These are phyloP conservation scores for Cordyceps cicadae DNA, from an alignment of 2,329 filamentous ascomycete species.

Conservation along the genomic window DNA sequence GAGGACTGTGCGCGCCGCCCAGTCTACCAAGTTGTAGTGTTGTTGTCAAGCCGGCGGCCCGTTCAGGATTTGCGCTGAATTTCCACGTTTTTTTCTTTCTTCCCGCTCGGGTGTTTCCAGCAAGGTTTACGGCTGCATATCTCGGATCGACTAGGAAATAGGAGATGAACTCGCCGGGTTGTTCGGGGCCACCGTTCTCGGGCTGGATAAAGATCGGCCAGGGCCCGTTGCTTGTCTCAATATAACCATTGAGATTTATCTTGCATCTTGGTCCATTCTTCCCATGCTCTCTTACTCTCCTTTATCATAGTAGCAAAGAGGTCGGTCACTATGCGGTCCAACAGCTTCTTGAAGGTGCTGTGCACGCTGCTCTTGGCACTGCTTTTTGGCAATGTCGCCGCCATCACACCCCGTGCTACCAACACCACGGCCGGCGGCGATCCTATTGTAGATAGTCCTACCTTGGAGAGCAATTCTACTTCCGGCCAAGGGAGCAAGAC, in stretches of 20 bases:
- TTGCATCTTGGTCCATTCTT: neutral
- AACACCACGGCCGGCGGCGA: neutral
- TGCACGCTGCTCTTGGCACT: neutral
- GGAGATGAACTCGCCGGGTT: neutral
- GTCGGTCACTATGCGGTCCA: neutral
- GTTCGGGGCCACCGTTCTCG: neutral
- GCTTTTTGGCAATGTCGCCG: neutral
- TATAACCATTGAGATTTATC: neutral
- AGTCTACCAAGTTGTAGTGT: neutral
- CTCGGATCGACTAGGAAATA: neutral
- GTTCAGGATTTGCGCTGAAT: neutral
- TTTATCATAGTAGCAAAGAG: neutral
- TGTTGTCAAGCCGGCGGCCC: neutral
- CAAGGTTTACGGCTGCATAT: neutral
- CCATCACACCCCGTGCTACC: neutral
- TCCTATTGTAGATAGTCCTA: neutral
- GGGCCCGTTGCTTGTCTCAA: neutral
- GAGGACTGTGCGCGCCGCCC: conserved; percentile 3
- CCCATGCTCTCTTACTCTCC: neutral
- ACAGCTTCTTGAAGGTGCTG: neutral
- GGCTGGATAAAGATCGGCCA: neutral
- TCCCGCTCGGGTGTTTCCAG: neutral
- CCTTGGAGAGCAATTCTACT: neutral
- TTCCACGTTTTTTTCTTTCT: neutral
- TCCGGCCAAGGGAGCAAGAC: neutral